Conservation (phyloP, 352 stramenopile genomes). For the Pythium apleroticum region DNA sequence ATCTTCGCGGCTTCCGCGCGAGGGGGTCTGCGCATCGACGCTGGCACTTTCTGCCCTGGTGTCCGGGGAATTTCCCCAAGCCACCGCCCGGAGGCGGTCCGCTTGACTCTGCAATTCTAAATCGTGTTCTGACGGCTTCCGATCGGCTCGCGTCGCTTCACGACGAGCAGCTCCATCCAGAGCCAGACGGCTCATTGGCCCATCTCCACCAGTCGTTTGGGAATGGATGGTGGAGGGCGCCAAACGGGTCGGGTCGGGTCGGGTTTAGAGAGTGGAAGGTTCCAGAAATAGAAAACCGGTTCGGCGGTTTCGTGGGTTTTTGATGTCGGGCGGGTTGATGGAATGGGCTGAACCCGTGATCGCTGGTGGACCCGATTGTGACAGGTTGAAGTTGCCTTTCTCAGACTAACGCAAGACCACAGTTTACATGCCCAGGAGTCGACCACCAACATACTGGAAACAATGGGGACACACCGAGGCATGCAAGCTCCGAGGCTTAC, state of each 20-base stretch:
- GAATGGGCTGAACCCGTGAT: neutral
- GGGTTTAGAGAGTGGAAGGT: neutral
- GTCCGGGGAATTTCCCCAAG: conserved; percentile 92
- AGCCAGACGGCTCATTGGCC: neutral
- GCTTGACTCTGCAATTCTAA: conserved; percentile 93
- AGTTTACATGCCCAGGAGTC: no score
- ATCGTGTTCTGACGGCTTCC: conserved; percentile 75
- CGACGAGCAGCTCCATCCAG: neutral
- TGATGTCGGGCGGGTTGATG: neutral
- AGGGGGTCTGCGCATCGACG: conserved; percentile 81
- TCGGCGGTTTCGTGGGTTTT: neutral
- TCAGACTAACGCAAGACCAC: neutral
- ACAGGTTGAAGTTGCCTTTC: neutral
- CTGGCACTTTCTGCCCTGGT: conserved; percentile 86
- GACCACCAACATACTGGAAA: neutral
- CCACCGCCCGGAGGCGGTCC: conserved; percentile 42
- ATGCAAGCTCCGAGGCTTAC: neutral
- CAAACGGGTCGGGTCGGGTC: conserved; percentile 24
- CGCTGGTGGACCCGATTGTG: neutral
- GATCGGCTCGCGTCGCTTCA: conserved; percentile 1
- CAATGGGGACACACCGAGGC: no score
- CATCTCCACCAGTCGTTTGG: conserved; percentile 23
- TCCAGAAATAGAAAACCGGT: neutral
- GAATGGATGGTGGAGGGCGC: conserved; percentile 17
- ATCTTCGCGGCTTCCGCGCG: conserved; percentile 63